Evolutionary conservation across 257 asterid genomes (phyloP).

Genomic region (Apocynum venetum): DNA sequence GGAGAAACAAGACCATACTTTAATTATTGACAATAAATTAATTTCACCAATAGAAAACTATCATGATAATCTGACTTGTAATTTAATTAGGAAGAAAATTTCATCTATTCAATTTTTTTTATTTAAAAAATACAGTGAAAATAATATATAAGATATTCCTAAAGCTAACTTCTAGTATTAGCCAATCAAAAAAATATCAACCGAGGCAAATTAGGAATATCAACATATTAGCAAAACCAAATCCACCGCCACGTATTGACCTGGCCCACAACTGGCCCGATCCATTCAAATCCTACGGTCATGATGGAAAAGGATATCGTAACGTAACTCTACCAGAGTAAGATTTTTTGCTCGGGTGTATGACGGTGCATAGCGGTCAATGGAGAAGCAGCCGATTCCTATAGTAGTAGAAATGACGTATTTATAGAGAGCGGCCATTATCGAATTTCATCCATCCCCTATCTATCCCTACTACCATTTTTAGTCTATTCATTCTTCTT

Average conservation of each 20-base stretch:
- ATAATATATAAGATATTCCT: background rate
- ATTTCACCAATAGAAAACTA: no score
- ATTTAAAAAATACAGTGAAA: no score
- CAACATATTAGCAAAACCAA: background rate
- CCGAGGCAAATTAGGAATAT: background rate
- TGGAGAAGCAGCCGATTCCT: background rate
- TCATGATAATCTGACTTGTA: no score
- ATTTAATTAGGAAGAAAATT: no score
- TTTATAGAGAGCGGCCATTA: conserved; percentile 1
- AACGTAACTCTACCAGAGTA: background rate
- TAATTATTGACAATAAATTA: no score
- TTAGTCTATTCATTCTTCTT: background rate
- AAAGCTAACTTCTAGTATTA: background rate
- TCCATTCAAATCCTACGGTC: conserved; percentile 2
- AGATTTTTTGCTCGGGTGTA: conserved; percentile 12
- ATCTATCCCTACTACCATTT: background rate
- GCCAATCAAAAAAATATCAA: background rate
- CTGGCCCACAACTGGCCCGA: background rate
- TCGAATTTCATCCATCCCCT: conserved; percentile 4
- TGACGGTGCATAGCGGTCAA: conserved; percentile 15
- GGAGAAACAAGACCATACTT: no score
- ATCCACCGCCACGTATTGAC: background rate
- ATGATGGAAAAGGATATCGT: background rate
- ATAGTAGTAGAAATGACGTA: background rate
- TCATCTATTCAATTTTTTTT: no score